phyloP scores from a whole-genome alignment of 495 filamentous ascomycete genomes.

The Penicilliopsis zonata region DNA sequence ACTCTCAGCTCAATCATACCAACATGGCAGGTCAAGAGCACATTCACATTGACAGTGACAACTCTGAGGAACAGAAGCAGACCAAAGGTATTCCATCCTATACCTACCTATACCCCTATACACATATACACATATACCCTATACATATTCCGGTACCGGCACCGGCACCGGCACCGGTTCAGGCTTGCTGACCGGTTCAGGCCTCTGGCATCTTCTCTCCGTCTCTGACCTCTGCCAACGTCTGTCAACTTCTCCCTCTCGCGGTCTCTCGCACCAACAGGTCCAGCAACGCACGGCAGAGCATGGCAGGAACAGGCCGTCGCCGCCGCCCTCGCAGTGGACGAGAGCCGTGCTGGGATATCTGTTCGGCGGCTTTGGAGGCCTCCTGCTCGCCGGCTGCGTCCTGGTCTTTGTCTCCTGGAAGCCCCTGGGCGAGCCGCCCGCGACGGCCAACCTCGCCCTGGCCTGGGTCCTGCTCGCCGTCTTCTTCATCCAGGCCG shows the following conservation, averaged over 20 bases:
- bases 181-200: no score
- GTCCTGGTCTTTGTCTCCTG: slow-evolving; percentile 57
- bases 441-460: slow-evolving; percentile 50
- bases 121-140: no score
- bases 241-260: neutral
- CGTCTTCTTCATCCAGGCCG: slow-evolving; percentile 58
- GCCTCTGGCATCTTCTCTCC: neutral
- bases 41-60: no score
- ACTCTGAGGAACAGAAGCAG: no score
- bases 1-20: no score
- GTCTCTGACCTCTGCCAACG: neutral
- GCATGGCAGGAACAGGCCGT: neutral
- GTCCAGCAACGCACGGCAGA: neutral
- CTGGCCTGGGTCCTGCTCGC: slow-evolving; percentile 51
- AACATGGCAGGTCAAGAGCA: no score
- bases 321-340: neutral
- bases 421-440: slow-evolving; percentile 58
- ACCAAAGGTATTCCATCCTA: no score
- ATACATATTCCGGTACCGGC: no score
- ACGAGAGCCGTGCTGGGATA: neutral
- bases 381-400: slow-evolving; percentile 47
- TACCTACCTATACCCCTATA: no score
- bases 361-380: slow-evolving; percentile 41
- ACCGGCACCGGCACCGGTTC: no score
- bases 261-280: neutral